Evolutionary conservation across 257 asterid species (phyloP), one percentile per base, ranked within the genome.

Genomic region (Solanum acaule): DNA sequence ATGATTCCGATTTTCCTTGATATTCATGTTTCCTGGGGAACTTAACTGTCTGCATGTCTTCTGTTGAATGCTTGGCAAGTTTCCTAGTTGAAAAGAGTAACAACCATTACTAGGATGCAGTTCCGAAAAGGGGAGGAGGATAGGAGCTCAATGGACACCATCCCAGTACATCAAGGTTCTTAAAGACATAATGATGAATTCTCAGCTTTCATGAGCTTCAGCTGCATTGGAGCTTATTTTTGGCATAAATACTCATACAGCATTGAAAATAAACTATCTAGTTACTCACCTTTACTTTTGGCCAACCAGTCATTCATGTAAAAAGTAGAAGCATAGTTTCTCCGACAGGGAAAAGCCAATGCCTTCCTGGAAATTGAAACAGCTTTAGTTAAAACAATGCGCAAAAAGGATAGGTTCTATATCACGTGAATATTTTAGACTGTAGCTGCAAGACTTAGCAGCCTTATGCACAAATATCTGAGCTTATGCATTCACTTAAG

Each of bases 201-300:
- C 11, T 34, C 44, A 63, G 42, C 2, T 63, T 72, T 72, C 79
- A 72, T 40, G 88, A 76, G 11, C 63, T 4, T 86, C 83, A 86
- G 68, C 67, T 11, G 68, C 67, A 37, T 25, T n/a, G 56, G 78
- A 85, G 29, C 72, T 61, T 42, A 5, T 33, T 29, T 40, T 25
- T 40, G 29, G 78, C 31, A 70, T 70, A 86, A 75, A 22, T 44
- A 70, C 29, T 18, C 65, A 20, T 79, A 86, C 56, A 27, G 11
- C 87, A 67, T 76, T 34, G 25, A 83, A 52, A 87, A 37, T 87
- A 16, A 22, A 59, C 46, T 42, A 88, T 87, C 79, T 71, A 77
- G 70, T 52, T 81, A 84, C 93, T 92, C 89, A 96, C 99, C 94
- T 89, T 86, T 91, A 87, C 89, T 90, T 79, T 88, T 83, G 70